Base-by-base conservation (phyloP, 1,139 yeast genomes). In the Suhomyces choctaworum region DNA sequence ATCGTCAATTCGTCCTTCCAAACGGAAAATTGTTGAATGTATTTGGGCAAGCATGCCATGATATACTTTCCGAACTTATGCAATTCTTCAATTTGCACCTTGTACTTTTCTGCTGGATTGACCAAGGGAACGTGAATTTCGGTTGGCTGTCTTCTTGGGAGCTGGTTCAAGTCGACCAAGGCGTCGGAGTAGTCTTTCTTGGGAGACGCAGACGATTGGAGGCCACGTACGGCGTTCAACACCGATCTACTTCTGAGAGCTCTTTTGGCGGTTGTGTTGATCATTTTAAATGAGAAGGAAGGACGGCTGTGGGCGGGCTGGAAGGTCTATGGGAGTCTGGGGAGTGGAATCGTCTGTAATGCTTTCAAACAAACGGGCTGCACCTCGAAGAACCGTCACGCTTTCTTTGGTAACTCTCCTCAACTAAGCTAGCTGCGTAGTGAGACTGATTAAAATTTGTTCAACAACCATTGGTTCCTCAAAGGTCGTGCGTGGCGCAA, bases 1-100 rank as follows among this genome's bases (percentile, higher is more conserved):
- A 87, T 60, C 30, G 85, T 78, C 58, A 87, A 76, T 63, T 87
- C 96, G 58, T 87, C 95, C 63, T 87, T 87, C 95, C 95, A 87
- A 36, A 87, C 95, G 10, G 87, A 73, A 52, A 86, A 87, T 58
- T 83, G 84, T 64, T 87, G 95, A 46, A 87, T 75, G 57, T 70
- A 85, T 62, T 86, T 87, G 35, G 96, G 96, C 64, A 87, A 56
- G 45, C 87, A 79, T 13, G 87, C 75, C 75, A 83, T 82, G 48
- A 87, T 62, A 58, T 87, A 87, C 44, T 78, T 76, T 20, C 96
- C 96, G 60, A 84, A 87, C 62, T 81, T 80, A 68, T 86, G 95
- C 48, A 87, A 73, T 51, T 82, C 88, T 59, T 82, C 94, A 42
- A 67, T 64, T 46, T 78, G 82, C 47, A 75, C 86, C 53, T 68